Percentiles rank a stretch among this genome's conserved stretches.
These are phyloP conservation scores for Xylariaceae sp. DNA, from an alignment of 2,329 filamentous ascomycete species.

Conservation along the genomic window DNA sequence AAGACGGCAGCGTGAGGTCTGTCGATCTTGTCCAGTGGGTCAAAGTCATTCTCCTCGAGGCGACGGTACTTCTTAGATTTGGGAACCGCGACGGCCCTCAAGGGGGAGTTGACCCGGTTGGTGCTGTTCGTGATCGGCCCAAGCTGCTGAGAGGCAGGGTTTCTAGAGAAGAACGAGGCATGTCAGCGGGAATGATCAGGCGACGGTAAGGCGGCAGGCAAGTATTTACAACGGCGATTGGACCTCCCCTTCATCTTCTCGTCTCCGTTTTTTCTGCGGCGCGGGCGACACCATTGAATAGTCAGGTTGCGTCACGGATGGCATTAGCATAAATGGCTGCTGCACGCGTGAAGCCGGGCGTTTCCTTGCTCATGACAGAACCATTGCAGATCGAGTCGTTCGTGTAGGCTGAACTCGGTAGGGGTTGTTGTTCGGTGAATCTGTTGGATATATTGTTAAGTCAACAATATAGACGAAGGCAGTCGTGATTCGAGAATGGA, in stretches of 20 bases:
- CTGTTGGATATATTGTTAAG: not conserved
- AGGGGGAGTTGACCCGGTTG: conserved; percentile 25
- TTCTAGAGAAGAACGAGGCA: conserved; percentile 1
- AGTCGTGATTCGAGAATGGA: not conserved
- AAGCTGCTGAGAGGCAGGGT: conserved; percentile 21
- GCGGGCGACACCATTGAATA: conserved; percentile 28
- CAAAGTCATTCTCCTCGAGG: conserved; percentile 16
- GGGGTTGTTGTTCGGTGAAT: too few species aligned
- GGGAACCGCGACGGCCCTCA: conserved; percentile 20
- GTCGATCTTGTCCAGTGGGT: conserved; percentile 8
- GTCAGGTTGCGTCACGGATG: conserved; percentile 34
- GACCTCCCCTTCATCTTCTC: conserved; percentile 30
- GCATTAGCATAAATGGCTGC: conserved; percentile 27
- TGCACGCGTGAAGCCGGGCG: not conserved
- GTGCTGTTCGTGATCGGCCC: conserved; percentile 26
- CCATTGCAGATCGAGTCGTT: not conserved
- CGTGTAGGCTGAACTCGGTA: not conserved
- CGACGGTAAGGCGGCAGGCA: not conserved
- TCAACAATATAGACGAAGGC: not conserved
- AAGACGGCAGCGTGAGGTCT: not conserved
- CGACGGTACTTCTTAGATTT: conserved; percentile 28
- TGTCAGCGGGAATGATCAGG: conserved; percentile 4
- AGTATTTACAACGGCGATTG: conserved; percentile 27
- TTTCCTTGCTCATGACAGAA: not conserved
- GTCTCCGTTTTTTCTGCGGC: conserved; percentile 35